Conservation (phyloP, 495 filamentous ascomycete species). For the Xylaria castorea region DNA sequence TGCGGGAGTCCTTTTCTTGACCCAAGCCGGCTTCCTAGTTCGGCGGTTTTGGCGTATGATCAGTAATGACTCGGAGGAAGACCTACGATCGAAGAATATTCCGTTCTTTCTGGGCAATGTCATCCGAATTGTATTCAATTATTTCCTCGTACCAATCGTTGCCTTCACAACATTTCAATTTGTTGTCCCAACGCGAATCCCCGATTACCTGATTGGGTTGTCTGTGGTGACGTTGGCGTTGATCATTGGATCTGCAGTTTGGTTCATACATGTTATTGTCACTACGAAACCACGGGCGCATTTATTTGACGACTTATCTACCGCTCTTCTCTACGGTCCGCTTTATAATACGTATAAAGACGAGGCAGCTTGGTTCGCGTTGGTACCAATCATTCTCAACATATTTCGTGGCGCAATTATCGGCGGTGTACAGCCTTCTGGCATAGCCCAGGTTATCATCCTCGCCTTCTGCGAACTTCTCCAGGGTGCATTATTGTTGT, state of each 20-base stretch:
- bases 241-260: conserved; percentile 74
- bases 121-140: conserved; percentile 89
- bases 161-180: conserved; percentile 89
- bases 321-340: conserved; percentile 87
- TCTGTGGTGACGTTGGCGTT: conserved; percentile 76
- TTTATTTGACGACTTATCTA: conserved; percentile 91
- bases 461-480: conserved; percentile 94
- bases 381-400: conserved; percentile 83
- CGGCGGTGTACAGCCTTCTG: conserved; percentile 90
- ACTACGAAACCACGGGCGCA: conserved; percentile 80
- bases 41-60: conserved; percentile 76
- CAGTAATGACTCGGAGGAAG: conserved; percentile 77
- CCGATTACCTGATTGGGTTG: conserved; percentile 70
- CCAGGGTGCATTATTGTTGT: conserved; percentile 83
- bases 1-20: conserved; percentile 67
- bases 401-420: conserved; percentile 87
- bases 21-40: conserved; percentile 75
- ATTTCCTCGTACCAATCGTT: conserved; percentile 85
- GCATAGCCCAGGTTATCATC: conserved; percentile 88
- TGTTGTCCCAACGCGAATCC: conserved; percentile 72
- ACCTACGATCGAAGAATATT: conserved; percentile 87
- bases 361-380: conserved; percentile 80
- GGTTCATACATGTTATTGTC: conserved; percentile 79
- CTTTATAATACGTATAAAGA: conserved; percentile 99
- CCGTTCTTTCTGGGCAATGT: conserved; percentile 91